Conservation (phyloP, 352 stramenopile genomes). For the Phytopythium chamaehyphon region DNA sequence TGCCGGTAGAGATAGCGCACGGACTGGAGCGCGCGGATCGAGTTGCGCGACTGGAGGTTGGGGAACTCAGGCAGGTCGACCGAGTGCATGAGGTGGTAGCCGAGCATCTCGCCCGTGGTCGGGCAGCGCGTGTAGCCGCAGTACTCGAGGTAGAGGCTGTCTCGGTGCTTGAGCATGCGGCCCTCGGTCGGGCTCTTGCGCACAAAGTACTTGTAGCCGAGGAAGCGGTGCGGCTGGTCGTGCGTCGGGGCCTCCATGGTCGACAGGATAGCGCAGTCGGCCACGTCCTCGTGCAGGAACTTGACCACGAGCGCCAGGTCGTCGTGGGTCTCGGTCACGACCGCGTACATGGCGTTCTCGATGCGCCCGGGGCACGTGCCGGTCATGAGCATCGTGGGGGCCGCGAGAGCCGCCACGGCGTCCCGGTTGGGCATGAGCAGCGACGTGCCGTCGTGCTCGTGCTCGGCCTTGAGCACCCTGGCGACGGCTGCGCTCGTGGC, state of each 20-base stretch:
- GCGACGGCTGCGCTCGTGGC: constrained; percentile 21
- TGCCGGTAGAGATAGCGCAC: constrained; percentile 57
- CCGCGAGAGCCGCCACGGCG: constrained; percentile 22
- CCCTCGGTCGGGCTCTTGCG: constrained; percentile 39
- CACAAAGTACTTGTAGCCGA: constrained; percentile 71
- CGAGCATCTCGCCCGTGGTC: constrained; percentile 37
- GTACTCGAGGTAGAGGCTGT: constrained; percentile 58
- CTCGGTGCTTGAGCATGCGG: constrained; percentile 42
- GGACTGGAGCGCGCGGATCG: constrained; percentile 43
- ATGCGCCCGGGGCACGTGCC: constrained; percentile 40
- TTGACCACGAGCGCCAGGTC: constrained; percentile 50
- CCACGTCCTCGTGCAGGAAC: constrained; percentile 59
- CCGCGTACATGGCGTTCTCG: constrained; percentile 51
- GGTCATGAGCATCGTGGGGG: constrained; percentile 40
- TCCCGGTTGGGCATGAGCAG: constrained; percentile 30
- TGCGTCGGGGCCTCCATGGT: constrained; percentile 43
- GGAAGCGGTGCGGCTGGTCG: constrained; percentile 45
- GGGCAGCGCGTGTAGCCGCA: constrained; percentile 34
- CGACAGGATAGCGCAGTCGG: constrained; percentile 57
- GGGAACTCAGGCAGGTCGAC: constrained; percentile 57
- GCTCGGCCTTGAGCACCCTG: constrained; percentile 11
- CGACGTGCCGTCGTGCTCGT: constrained; percentile 7
- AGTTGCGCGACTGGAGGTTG: constrained; percentile 43
- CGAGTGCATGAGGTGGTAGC: constrained; percentile 72
- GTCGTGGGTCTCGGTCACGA: constrained; percentile 47